Conservation (phyloP, 495 filamentous ascomycete genomes). For the Hypoxylon perforatum region DNA sequence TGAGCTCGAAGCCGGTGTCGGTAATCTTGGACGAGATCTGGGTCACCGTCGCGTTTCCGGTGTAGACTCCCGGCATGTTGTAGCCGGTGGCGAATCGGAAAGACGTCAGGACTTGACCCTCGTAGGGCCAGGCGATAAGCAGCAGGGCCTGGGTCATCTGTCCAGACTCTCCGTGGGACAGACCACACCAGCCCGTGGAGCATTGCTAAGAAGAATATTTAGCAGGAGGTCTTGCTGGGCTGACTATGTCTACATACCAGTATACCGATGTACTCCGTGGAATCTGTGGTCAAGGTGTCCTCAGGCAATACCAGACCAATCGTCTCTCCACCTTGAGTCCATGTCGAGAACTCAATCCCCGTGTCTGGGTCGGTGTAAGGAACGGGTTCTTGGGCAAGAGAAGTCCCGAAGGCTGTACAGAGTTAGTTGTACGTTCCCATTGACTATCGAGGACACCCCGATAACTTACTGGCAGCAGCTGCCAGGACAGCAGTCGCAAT, state of each 20-base stretch:
- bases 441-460: background rate
- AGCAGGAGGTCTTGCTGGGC: background rate
- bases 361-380: slow-evolving; percentile 54
- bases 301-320: slow-evolving; percentile 67
- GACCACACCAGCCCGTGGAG: slow-evolving; percentile 65
- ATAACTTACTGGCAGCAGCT: slow-evolving; percentile 42
- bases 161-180: slow-evolving; percentile 63
- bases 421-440: slow-evolving; percentile 23
- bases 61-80: slow-evolving; percentile 65
- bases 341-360: slow-evolving; percentile 58
- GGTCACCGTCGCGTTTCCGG: slow-evolving; percentile 68
- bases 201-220: slow-evolving; percentile 39
- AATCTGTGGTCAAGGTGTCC: slow-evolving; percentile 60
- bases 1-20: slow-evolving; percentile 63
- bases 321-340: slow-evolving; percentile 52
- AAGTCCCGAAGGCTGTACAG: slow-evolving; percentile 33
- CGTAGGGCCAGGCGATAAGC: slow-evolving; percentile 67
- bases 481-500: slow-evolving; percentile 47
- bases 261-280: slow-evolving; percentile 68
- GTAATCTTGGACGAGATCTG: slow-evolving; percentile 66
- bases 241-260: slow-evolving; percentile 52
- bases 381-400: slow-evolving; percentile 41
- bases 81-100: slow-evolving; percentile 71
- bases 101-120: slow-evolving; percentile 62
- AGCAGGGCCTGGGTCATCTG: slow-evolving; percentile 70